Conservation (phyloP, 75 land plant genomes). For the Adiantum capillusveneris region DNA sequence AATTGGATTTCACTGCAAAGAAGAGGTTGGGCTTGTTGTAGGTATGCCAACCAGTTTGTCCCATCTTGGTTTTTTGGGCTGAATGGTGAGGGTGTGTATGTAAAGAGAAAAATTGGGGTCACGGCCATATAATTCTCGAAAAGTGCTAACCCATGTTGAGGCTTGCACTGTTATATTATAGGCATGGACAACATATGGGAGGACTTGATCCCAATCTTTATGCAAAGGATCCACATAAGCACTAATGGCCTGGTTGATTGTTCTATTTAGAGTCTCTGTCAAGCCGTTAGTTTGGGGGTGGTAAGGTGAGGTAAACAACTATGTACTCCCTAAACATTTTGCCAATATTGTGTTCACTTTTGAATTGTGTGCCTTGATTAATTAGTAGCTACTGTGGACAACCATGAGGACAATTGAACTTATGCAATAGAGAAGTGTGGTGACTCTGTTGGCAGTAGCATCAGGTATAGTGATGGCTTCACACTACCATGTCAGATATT, state of each 20-base stretch:
- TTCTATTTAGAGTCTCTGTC: not conserved
- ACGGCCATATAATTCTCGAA: not conserved
- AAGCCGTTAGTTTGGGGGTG: not conserved
- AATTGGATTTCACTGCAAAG: no score
- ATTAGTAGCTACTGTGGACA: not conserved
- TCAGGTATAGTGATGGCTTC: not conserved
- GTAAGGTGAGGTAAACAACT: not conserved
- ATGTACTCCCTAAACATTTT: not conserved
- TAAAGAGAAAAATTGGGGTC: not conserved
- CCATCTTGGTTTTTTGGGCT: not conserved
- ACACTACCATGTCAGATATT: slow-evolving; percentile 4
- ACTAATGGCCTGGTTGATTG: not conserved
- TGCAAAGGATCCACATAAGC: not conserved
- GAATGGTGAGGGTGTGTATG: no score
- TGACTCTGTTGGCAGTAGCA: not conserved
- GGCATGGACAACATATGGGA: not conserved
- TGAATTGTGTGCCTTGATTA: not conserved
- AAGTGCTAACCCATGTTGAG: not conserved
- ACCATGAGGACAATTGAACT: not conserved
- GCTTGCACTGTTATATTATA: not conserved
- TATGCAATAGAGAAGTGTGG: not conserved
- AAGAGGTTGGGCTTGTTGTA: no score
- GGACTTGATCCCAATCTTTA: not conserved
- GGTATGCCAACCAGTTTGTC: not conserved
- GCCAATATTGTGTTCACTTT: not conserved